phyloP scores from a whole-genome alignment of 208 protist genomes.

The Trypanosoma boissoni region DNA sequence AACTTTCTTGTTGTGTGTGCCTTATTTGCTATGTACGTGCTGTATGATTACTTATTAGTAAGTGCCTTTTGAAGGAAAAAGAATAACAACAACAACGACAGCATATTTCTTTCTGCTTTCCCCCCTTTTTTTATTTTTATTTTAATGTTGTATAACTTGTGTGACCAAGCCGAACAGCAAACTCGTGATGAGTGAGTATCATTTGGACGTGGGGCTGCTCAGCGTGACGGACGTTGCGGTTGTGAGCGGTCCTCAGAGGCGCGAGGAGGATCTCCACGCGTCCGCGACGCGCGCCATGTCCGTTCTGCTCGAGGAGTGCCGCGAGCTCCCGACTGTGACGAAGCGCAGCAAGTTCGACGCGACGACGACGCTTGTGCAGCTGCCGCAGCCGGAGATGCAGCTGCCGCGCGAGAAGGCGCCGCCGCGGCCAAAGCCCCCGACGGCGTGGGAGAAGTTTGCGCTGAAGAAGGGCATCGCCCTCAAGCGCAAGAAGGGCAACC shows the following conservation, averaged over 20 bases:
- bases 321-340: conserved; percentile 53
- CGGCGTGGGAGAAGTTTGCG: conserved; percentile 91
- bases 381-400: conserved; percentile 81
- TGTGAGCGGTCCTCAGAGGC: conserved; percentile 78
- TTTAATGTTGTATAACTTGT: background rate
- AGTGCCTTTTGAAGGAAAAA: too few species aligned
- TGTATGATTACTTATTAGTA: too few species aligned
- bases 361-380: conserved; percentile 54
- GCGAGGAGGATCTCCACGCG: conserved; percentile 73
- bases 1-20: too few species aligned
- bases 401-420: conserved; percentile 92
- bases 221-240: conserved; percentile 73
- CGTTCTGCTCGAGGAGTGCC: conserved; percentile 67
- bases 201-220: conserved; percentile 78
- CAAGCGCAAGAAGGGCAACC: conserved; percentile 86
- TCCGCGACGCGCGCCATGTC: conserved; percentile 63
- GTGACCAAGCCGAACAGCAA: background rate
- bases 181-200: conserved; percentile 59
- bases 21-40: too few species aligned
- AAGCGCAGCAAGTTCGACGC: conserved; percentile 85
- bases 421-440: conserved; percentile 84
- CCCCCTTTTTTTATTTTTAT: conserved; percentile 4
- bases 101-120: background rate
- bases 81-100: too few species aligned
- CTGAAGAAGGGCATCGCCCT: conserved; percentile 92